Conservation (phyloP, 2,329 filamentous ascomycete genomes). For the Penicillium fuscoglaucum region DNA sequence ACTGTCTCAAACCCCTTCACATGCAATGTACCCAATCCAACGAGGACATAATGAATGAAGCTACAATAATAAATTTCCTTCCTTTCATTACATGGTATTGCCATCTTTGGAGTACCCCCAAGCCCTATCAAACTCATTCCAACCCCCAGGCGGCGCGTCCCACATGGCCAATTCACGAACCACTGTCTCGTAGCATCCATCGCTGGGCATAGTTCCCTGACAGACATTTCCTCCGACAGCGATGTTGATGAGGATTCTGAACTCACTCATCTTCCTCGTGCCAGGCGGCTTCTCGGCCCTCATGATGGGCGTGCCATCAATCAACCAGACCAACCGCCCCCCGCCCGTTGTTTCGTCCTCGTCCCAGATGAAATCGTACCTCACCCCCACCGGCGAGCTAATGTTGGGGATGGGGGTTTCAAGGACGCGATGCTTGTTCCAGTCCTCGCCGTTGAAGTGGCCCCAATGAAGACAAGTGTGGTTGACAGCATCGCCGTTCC, state of each 20-base stretch:
- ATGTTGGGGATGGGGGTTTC: slow-evolving; percentile 27
- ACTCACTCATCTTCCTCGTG: slow-evolving; percentile 28
- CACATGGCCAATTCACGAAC: slow-evolving; percentile 28
- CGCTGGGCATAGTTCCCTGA: slow-evolving; percentile 24
- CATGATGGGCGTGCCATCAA: slow-evolving; percentile 27
- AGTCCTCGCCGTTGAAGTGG: slow-evolving; percentile 27
- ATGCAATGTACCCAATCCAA: no score
- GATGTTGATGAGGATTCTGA: slow-evolving; percentile 29
- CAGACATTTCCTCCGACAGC: slow-evolving; percentile 30
- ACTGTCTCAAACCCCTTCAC: no score
- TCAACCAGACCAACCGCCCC: slow-evolving; percentile 27
- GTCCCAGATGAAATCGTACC: slow-evolving; percentile 28
- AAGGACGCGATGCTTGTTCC: slow-evolving; percentile 28
- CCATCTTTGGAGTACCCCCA: slow-evolving; percentile 24
- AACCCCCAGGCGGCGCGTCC: slow-evolving; percentile 26
- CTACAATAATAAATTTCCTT: neutral
- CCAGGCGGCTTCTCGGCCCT: slow-evolving; percentile 28
- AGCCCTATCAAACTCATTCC: slow-evolving; percentile 21
- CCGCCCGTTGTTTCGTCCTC: slow-evolving; percentile 24
- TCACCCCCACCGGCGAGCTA: slow-evolving; percentile 22
- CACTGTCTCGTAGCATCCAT: slow-evolving; percentile 27
- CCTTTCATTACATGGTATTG: slow-evolving; percentile 25
- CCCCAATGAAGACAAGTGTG: slow-evolving; percentile 30
- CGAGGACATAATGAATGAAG: no score
- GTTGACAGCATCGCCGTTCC: slow-evolving; percentile 28